These are phyloP conservation scores for Vaccinium myrtillus DNA, from an alignment of 148 eudicot genomes.

Conservation along the genomic window DNA sequence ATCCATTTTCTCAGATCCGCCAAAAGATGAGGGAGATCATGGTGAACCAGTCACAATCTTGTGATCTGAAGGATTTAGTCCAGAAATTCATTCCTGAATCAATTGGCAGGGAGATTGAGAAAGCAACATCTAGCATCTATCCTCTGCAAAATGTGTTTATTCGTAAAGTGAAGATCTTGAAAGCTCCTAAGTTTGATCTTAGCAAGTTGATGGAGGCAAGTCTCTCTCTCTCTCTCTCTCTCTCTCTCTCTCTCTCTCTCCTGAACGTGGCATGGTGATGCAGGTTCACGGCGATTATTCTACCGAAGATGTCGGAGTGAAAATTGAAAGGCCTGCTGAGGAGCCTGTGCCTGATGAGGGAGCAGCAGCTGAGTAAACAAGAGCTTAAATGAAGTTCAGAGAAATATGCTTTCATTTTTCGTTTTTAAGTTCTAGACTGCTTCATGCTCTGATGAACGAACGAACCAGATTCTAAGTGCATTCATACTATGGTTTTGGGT, in stretches of 20 bases:
- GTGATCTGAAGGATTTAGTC: conserved; percentile 84
- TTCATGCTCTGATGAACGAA: background rate
- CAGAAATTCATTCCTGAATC: conserved; percentile 82
- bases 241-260: background rate
- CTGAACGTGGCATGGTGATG: background rate
- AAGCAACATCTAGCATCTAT: conserved; percentile 73
- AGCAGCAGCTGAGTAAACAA: conserved; percentile 42
- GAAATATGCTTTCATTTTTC: background rate
- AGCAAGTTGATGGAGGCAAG: conserved; percentile 84
- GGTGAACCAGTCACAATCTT: conserved; percentile 76
- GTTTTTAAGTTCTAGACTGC: background rate
- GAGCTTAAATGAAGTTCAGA: background rate
- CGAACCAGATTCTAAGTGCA: background rate
- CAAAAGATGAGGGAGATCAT: conserved; percentile 88
- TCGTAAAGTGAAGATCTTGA: conserved; percentile 81
- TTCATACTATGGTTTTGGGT: background rate
- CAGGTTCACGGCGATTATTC: conserved; percentile 77
- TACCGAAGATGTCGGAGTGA: conserved; percentile 66
- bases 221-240: background rate
- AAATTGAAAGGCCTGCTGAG: conserved; percentile 75
- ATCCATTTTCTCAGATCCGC: conserved; percentile 49
- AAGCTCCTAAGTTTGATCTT: conserved; percentile 85
- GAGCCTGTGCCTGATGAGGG: conserved; percentile 42
- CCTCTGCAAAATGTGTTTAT: conserved; percentile 81
- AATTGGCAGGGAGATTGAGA: conserved; percentile 84